A percentile compares a stretch with the other conserved stretches of the same genome.
These are phyloP conservation scores for Apophysomyces sp. DNA, from an alignment of 371 early-diverging fungal species.

Conservation along the genomic window DNA sequence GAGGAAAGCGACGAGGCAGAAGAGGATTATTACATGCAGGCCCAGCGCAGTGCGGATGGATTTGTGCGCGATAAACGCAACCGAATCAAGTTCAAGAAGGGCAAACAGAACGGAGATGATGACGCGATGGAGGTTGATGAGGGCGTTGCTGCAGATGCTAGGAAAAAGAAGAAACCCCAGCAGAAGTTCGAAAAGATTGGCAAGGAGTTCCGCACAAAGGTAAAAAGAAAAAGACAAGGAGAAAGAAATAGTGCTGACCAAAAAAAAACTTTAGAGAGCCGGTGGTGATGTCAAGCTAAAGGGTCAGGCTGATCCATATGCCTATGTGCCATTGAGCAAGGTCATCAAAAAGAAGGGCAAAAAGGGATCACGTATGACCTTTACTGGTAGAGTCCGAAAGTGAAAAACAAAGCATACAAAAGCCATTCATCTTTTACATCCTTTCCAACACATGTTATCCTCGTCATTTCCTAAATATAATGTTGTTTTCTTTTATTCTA, in stretches of 20 bases:
- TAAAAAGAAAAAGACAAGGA: constrained; percentile 8
- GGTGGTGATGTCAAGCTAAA: constrained; percentile 90
- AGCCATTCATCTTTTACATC: background rate
- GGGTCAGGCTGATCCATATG: constrained; percentile 89
- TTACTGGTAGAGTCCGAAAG: constrained; percentile 47
- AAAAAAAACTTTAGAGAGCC: constrained; percentile 68
- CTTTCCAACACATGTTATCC: background rate
- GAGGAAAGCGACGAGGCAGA: constrained; percentile 49
- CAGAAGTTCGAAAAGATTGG: constrained; percentile 39
- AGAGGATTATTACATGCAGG: constrained; percentile 84
- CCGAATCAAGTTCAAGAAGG: constrained; percentile 87
- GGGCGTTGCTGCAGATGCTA: constrained; percentile 48
- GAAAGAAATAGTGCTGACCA: no score
- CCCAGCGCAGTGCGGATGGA: constrained; percentile 78
- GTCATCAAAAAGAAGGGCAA: constrained; percentile 51
- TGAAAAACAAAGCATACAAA: constrained; percentile 11
- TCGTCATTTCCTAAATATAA: background rate
- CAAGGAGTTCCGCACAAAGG: constrained; percentile 67
- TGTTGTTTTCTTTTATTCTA: no score
- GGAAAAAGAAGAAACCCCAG: constrained; percentile 20
- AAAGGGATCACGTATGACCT: constrained; percentile 38
- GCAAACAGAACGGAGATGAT: constrained; percentile 45
- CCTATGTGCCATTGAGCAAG: constrained; percentile 89
- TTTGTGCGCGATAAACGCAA: constrained; percentile 83
- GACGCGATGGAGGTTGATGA: constrained; percentile 59